Evolutionary conservation across 768 basidiomycete species (phyloP), one percentile per base, ranked within the genome.

Genomic region (Tulasnella sp.): DNA sequence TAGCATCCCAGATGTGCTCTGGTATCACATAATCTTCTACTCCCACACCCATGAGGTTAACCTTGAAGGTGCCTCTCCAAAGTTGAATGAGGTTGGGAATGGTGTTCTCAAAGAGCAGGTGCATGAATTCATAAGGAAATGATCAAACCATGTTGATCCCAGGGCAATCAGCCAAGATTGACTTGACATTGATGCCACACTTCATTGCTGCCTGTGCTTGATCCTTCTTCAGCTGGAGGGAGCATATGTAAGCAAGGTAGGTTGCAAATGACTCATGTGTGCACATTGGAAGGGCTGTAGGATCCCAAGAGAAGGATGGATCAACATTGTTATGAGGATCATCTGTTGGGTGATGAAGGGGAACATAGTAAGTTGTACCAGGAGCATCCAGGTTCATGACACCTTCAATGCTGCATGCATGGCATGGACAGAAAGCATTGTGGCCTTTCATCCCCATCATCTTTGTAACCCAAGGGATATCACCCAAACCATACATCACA

Each of bases 381-480:
- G 24, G 19, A 3, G 49, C 15, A 17, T 62, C 17, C 34, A 67
- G 64, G 34, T 60, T 24, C 3, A 62, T 60, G 61, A 72, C 56
- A 3, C 69, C 72, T 2, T 24, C 32, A 19, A 78, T 76, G 5
- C 66, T 60, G 63, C 77, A 78, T 58, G 69, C 69, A 61, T 60
- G 73, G 58, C 74, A 77, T 0, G 74, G 74, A 3, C 29, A 64
- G 10, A 64, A 38, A 8, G 68, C 72, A 60, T 78, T 77, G 59
- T 75, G 73, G 5, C 76, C 75, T 60, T 76, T 77, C 69, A 77
- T 75, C 23, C 65, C 50, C 50, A 74, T 41, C 11, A 70, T 43
- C 58, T 71, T 71, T 24, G 68, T 60, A 1, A 74, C 66, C 0
- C 72, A 66, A n/a, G 68, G 51, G 1, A 76, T 72, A 60, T 77